A percentile compares a stretch with the other conserved stretches of the same genome.
These are phyloP conservation scores for Leccinum variabile DNA, from an alignment of 1,284 basidiomycete genomes.

Conservation along the genomic window DNA sequence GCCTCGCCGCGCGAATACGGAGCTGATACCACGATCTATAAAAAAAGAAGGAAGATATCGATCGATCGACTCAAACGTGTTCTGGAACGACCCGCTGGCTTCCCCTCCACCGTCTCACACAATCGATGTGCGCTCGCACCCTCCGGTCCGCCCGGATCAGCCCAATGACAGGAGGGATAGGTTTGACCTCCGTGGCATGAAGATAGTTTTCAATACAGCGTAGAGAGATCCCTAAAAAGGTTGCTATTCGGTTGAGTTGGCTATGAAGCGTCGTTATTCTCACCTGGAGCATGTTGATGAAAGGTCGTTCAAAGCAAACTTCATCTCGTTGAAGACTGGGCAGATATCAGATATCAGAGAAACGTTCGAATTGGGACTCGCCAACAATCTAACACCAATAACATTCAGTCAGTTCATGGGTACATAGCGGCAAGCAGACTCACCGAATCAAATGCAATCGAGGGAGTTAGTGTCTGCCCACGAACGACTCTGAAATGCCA, in stretches of 20 bases:
- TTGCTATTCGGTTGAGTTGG: constrained; percentile 1
- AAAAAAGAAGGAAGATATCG: no score
- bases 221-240: constrained; percentile 64
- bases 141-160: no score
- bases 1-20: no score
- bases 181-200: constrained; percentile 64
- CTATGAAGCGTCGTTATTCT: constrained; percentile 4
- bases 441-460: constrained; percentile 72
- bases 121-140: no score
- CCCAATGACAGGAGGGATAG: constrained; percentile 45
- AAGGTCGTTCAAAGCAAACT: constrained; percentile 79
- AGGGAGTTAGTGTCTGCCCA: constrained; percentile 71
- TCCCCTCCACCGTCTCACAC: no score
- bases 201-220: constrained; percentile 91
- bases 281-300: constrained; percentile 84
- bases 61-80: no score
- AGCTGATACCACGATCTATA: no score
- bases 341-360: constrained; percentile 9
- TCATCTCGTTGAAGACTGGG: constrained; percentile 84
- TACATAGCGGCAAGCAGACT: constrained; percentile 24
- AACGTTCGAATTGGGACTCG: constrained; percentile 24
- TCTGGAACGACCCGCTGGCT: no score
- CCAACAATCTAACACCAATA: constrained; percentile 46
- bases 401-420: neutral
- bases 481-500: constrained; percentile 82